phyloP scores from a whole-genome alignment of 805 yeast species.

The Myxozyma melibiosi region DNA sequence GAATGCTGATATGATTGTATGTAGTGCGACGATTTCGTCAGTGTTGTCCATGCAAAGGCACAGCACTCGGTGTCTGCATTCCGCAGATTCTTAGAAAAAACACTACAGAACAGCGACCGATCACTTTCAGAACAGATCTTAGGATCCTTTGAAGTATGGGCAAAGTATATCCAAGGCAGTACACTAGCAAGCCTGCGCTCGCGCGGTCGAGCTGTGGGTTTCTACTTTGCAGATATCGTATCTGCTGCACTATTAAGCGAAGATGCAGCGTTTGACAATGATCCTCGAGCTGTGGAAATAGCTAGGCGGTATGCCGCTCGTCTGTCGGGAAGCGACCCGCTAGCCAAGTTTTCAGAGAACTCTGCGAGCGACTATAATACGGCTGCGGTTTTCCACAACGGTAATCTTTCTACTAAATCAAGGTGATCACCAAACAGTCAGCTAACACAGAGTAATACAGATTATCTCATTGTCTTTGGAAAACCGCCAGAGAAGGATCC shows the following conservation, averaged over 20 bases:
- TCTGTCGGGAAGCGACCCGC: conserved; percentile 3
- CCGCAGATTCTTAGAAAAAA: not conserved
- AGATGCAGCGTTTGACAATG: conserved; percentile 27
- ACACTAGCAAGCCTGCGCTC: conserved; percentile 11
- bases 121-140: not conserved
- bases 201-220: conserved; percentile 15
- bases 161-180: not conserved
- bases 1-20: not conserved
- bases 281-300: conserved; percentile 18
- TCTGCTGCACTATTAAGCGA: conserved; percentile 12
- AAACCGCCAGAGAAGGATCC: not conserved
- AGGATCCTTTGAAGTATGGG: conserved; percentile 8
- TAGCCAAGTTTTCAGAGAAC: not conserved
- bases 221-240: conserved; percentile 19
- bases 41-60: conserved; percentile 19
- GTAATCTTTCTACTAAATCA: not conserved
- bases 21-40: conserved; percentile 36
- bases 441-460: not conserved
- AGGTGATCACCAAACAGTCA: not conserved
- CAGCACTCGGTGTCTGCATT: not conserved
- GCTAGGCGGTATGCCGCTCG: conserved; percentile 21
- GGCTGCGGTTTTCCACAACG: not conserved
- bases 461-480: conserved; percentile 1
- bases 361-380: not conserved
- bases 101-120: not conserved